Evolutionary conservation across 2,329 filamentous ascomycete genomes (phyloP), one percentile per base, ranked within the genome.

Genomic region (Beauveria sp.): DNA sequence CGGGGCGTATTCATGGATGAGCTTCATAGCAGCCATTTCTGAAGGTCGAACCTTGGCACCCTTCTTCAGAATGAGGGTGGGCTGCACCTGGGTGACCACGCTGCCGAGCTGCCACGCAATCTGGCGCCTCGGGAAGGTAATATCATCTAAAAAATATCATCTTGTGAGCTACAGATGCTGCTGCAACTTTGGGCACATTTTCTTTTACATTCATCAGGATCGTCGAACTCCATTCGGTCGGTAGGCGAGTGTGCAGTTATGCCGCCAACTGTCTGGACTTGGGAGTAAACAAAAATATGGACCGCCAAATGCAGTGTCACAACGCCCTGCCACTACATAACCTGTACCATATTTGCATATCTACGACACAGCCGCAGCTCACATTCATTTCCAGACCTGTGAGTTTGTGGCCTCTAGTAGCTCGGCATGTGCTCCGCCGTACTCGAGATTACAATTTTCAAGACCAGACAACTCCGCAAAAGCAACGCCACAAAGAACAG

Each of bases 41-140:
- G 54, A 59, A n/a, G 61, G 63, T 55, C 63, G 59, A 41, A 63
- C 59, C 43, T 62, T 64, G 52, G 59, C 44, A 26, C 63, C 63
- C 53, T 59, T 28, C 55, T 64, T 64, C 22, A 63, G 54, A 16
- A 64, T 48, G 14, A 64, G 24, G 14, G 26, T 40, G 20, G 63
- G 57, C 54, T 61, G 57, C 44, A 62, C 46, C 10, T 58, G 63
- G 22, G 37, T 61, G 14, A 64, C 51, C 3, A 24, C 51, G 26
- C 51, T 54, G 51, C 51, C 34, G 34, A 54, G 14, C 51, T 54
- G 51, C 51, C 51, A 54, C 16, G 51, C 51, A 54, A 54, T 54
- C 51, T 54, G 51, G 51, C 51, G 51, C 34, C 14, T 43, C 14
- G 52, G 52, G 52, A 44, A 55, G 52, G 52, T 30, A 5, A 44